Evolutionary conservation across 768 basidiomycete genomes (phyloP).

Genomic region (Rubroboletus pulcherrimus): DNA sequence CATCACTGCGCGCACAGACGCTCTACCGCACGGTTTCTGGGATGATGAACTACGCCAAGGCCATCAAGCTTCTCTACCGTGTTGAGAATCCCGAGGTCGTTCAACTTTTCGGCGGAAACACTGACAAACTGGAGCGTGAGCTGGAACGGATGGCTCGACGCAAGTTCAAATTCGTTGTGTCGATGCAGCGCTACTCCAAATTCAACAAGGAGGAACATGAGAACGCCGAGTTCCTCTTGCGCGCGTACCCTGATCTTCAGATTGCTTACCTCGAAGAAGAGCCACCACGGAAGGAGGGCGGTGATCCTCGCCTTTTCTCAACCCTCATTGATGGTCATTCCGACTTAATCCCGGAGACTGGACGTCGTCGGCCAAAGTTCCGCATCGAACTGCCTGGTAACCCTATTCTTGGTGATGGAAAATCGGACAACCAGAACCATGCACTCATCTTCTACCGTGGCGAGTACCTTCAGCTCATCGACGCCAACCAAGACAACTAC

Average conservation of each 20-base stretch:
- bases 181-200: slow-evolving; percentile 99
- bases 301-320: slow-evolving; percentile 93
- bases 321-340: slow-evolving; percentile 97
- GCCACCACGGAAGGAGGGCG: slow-evolving; percentile 87
- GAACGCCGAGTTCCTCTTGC: slow-evolving; percentile 95
- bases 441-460: slow-evolving; percentile 99
- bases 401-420: slow-evolving; percentile 98
- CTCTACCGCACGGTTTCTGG: slow-evolving; percentile 98
- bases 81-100: slow-evolving; percentile 99
- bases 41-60: slow-evolving; percentile 99
- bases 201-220: slow-evolving; percentile 99
- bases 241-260: slow-evolving; percentile 97
- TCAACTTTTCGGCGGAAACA: slow-evolving; percentile 95
- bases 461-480: slow-evolving; percentile 98
- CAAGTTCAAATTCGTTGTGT: slow-evolving; percentile 99
- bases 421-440: slow-evolving; percentile 99
- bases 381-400: slow-evolving; percentile 97
- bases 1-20: slow-evolving; percentile 96
- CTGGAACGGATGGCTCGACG: slow-evolving; percentile 96
- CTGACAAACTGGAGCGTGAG: slow-evolving; percentile 93
- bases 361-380: slow-evolving; percentile 92
- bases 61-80: slow-evolving; percentile 98
- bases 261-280: slow-evolving; percentile 99
- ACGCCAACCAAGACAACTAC: slow-evolving; percentile 99
- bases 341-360: slow-evolving; percentile 87